These are phyloP conservation scores for Chaetomiaceae sp. DNA, from an alignment of 2,329 filamentous ascomycete species.

Conservation along the genomic window DNA sequence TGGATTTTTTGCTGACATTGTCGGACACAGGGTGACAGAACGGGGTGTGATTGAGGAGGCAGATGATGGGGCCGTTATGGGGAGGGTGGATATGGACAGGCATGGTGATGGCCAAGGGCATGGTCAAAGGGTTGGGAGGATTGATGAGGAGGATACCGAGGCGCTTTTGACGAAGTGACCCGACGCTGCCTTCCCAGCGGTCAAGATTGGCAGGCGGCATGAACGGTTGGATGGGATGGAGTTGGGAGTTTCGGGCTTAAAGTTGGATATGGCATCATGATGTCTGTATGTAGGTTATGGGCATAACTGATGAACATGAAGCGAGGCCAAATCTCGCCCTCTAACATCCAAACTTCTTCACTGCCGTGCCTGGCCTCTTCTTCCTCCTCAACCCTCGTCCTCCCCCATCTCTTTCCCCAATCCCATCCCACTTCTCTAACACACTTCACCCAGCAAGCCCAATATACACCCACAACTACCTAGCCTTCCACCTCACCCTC, in stretches of 20 bases:
- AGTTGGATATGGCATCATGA: not conserved
- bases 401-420: not conserved
- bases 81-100: not conserved
- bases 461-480: slow-evolving; percentile 5
- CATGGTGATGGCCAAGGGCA: not conserved
- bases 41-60: slow-evolving; percentile 17
- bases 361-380: too few relatives aligned
- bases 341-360: not conserved
- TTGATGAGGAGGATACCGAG: slow-evolving; percentile 13
- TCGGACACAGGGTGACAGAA: not conserved
- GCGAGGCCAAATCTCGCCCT: not conserved
- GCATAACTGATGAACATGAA: not conserved
- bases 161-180: not conserved
- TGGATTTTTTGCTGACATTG: too few relatives aligned
- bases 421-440: not conserved
- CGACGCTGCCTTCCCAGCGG: too few relatives aligned
- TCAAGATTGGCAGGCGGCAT: too few relatives aligned
- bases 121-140: not conserved
- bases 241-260: not conserved
- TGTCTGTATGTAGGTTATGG: not conserved
- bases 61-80: not conserved
- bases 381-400: not conserved
- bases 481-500: slow-evolving; percentile 68
- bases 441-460: too few relatives aligned
- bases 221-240: not conserved